Base-by-base conservation (phyloP, 2,329 filamentous ascomycete species). In the Penicillium oxalicum region DNA sequence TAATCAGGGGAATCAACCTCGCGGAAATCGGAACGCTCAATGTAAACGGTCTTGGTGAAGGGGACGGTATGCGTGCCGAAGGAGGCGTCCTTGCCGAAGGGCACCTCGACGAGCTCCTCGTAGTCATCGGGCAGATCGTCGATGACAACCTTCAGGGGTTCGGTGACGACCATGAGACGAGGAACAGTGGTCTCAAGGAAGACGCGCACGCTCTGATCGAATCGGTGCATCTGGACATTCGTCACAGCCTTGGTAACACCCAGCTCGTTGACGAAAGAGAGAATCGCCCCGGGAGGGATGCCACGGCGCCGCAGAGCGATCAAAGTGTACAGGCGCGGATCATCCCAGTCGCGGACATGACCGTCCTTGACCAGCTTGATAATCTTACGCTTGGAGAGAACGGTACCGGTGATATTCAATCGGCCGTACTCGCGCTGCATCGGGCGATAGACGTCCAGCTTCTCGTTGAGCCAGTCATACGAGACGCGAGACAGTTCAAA, bases 391-490 rank as follows among this genome's bases (percentile, higher is more conserved):
- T 97, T 96, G 32, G 86, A 91, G 52, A 95, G 78, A 46, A 96
- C 84, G 0, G 91, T 95, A 12, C 91, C 90, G 8, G 82, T 84
- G 29, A 96, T 79, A 56, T 87, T 94, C 29, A 91, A 74, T 53
- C 87, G 81, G 46, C 85, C 83, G 54, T 83, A 94, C 72, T 95
- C 91, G 67, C 91, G 78, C 77, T 97, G 91, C 88, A 95, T 95
- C 0, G 91, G 90, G 62, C 89, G 81, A 69, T 94, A 95, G 48
- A 94, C 83, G 33, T 83, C 88, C 11, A 95, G 77, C 9, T 82
- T 80, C 69, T 89, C 83, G 68, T 93, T 88, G 32, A 97, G 75
- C 83, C 83, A 97, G 64, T 97, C 91, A 64, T 97, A 98, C 35
- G 88, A 93, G 40, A 87, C 84, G 50, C 91, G 77, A 18, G 87